These are phyloP conservation scores for Trichosporon faecale DNA, from an alignment of 1,284 basidiomycete genomes.

Conservation along the genomic window DNA sequence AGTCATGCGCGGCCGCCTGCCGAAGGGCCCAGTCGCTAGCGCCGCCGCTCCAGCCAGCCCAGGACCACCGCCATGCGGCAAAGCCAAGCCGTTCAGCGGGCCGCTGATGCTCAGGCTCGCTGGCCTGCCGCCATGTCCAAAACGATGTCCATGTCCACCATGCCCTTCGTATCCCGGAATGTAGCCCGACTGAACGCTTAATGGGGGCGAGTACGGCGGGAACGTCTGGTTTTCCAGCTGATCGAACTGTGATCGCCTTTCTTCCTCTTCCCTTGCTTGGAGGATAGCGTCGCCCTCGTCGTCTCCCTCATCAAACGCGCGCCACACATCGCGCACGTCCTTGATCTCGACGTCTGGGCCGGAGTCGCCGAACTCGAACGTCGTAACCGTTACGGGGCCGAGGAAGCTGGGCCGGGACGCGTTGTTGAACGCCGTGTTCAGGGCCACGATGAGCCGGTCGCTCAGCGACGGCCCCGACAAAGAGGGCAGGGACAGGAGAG, in stretches of 20 bases:
- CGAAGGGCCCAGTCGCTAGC: slow-evolving; percentile 3
- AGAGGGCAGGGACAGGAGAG: slow-evolving; percentile 45
- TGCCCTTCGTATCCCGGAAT: background rate
- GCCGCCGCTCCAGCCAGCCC: background rate
- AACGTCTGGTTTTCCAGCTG: background rate
- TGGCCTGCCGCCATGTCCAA: background rate
- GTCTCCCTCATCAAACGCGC: slow-evolving; percentile 80
- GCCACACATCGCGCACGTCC: slow-evolving; percentile 89
- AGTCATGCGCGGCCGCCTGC: background rate
- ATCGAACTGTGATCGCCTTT: background rate
- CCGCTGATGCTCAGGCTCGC: background rate
- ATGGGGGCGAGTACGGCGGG: background rate
- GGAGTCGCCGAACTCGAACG: slow-evolving; percentile 79
- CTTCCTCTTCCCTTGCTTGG: background rate
- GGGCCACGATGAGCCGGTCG: slow-evolving; percentile 65
- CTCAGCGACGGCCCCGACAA: slow-evolving; percentile 59
- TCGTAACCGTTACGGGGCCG: slow-evolving; percentile 79
- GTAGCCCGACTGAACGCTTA: background rate
- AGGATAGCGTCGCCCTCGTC: slow-evolving; percentile 58
- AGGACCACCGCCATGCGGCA: background rate
- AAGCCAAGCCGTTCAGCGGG: background rate
- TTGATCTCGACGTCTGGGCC: slow-evolving; percentile 83
- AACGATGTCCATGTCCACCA: background rate
- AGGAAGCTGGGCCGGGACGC: slow-evolving; percentile 83
- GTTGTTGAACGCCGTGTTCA: slow-evolving; percentile 73